Evolutionary conservation across 768 basidiomycete species (phyloP).

Genomic region (Russula foetens): DNA sequence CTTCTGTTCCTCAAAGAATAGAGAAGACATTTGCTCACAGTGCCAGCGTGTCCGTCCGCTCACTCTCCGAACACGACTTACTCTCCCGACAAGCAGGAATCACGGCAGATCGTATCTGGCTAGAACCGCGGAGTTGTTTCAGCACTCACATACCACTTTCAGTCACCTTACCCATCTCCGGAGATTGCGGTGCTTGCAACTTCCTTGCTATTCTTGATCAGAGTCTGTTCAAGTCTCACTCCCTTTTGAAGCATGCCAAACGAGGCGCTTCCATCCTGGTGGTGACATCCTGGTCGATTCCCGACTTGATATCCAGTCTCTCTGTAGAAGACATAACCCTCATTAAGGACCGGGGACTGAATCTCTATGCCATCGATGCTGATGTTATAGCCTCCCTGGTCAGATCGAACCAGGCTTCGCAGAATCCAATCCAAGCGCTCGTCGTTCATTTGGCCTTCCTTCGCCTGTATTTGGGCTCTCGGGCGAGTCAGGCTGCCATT

Average conservation of each 20-base stretch:
- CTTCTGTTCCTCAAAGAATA: conserved; percentile 40
- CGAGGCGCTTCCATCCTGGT: conserved; percentile 64
- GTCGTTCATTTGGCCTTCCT: conserved; percentile 75
- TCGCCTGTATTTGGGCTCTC: conserved; percentile 67
- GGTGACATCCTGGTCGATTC: conserved; percentile 62
- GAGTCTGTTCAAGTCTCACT: conserved; percentile 68
- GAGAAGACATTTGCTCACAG: conserved; percentile 51
- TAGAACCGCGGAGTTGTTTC: conserved; percentile 39
- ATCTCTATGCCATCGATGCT: conserved; percentile 52
- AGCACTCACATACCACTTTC: conserved; percentile 44
- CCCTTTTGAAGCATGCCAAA: conserved; percentile 59
- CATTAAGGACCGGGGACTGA: conserved; percentile 45
- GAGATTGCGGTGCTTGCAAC: conserved; percentile 42
- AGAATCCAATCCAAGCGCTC: conserved; percentile 44
- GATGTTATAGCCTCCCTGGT: conserved; percentile 42
- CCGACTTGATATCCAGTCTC: conserved; percentile 67
- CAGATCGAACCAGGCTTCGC: conserved; percentile 28
- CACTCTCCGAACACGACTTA: conserved; percentile 63
- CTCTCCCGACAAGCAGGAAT: conserved; percentile 70
- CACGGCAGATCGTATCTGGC: conserved; percentile 57
- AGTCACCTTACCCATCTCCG: conserved; percentile 47
- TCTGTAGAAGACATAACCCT: conserved; percentile 39
- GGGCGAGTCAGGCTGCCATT: conserved; percentile 47
- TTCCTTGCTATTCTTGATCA: conserved; percentile 73
- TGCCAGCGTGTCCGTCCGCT: conserved; percentile 46